phyloP scores from a whole-genome alignment of 345 rosid species.

The Durio zibethinus region DNA sequence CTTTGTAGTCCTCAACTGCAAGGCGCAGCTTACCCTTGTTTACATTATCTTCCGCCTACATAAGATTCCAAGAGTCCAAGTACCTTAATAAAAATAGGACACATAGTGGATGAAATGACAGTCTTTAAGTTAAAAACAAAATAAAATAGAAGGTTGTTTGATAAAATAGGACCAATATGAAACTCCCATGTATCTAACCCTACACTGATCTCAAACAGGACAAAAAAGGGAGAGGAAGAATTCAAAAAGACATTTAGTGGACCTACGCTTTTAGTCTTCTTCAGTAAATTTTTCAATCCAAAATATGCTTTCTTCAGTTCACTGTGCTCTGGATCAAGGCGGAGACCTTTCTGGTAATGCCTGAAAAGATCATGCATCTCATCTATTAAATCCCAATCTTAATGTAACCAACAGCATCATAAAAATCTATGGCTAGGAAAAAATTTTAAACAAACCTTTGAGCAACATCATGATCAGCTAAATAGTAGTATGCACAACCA shows the following conservation, averaged over 20 bases:
- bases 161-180: neutral
- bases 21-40: conserved; percentile 85
- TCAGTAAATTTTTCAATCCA: conserved; percentile 82
- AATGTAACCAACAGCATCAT: neutral
- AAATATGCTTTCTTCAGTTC: conserved; percentile 94
- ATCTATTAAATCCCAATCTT: neutral
- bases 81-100: neutral
- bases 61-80: neutral
- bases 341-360: conserved; percentile 97
- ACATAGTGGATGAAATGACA: neutral
- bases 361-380: conserved; percentile 37
- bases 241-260: neutral
- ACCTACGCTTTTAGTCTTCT: conserved; percentile 91
- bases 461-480: conserved; percentile 98
- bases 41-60: conserved; percentile 91
- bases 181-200: conserved; percentile 7
- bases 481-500: conserved; percentile 94
- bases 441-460: conserved; percentile 49
- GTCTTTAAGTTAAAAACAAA: neutral
- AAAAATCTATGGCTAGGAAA: neutral
- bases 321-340: conserved; percentile 94
- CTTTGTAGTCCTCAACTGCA: conserved; percentile 82
- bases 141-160: neutral
- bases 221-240: conserved; percentile 8
- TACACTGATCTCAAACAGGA: neutral